Base-by-base conservation (phyloP, 305 asterid species). In the Solanum hybrid region DNA sequence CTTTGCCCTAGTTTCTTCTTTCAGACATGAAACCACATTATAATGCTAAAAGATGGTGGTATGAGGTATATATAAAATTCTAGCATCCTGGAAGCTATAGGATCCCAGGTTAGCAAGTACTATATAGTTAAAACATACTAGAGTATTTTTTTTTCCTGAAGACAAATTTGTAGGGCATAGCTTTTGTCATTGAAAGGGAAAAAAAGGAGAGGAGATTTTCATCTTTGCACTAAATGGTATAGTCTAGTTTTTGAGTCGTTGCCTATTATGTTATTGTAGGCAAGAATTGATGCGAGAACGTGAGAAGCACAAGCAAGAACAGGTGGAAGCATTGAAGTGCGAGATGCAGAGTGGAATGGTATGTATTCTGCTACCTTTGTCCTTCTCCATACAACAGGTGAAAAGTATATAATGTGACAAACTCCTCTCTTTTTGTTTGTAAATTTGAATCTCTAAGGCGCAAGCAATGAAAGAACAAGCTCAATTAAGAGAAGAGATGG, bases 381-480 rank as follows among this genome's bases (percentile, higher is more conserved):
- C 39, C 61, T 61, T 14, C 11, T 40, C 64, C 69, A 75, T 40
- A 39, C 31, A 11, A 39, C 24, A 33, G 26, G 28, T 61, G 69
- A 83, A 77, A 73, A 18, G 64, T 89, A 20, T 85, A 29, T 42
- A 22, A 61, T 14, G 69, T 64, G 14, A 26, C 74, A 2, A 11
- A 73, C 86, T 82, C 34, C 35, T 29, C 3, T 29, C 3, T 26
- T 64, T 13, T 86, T 12, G 4, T 67, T 34, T 78, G 86, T 67
- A 5, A 67, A 67, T 77, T 31, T 46, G 86, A 34, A 84, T 46
- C 40, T 39, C 57, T 71, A 83, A 97, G 99, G 99, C 98, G 61
- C 98, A 97, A 94, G 99, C 99, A 90, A 97, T 97, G 99, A 97
- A 97, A 93, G 99, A 97, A 91, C 99, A 97, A 92, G 97, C 99